Evolutionary conservation across 768 basidiomycete genomes (phyloP), one percentile per base, ranked within the genome.

Genomic region (Suillus fuscotomentosus): DNA sequence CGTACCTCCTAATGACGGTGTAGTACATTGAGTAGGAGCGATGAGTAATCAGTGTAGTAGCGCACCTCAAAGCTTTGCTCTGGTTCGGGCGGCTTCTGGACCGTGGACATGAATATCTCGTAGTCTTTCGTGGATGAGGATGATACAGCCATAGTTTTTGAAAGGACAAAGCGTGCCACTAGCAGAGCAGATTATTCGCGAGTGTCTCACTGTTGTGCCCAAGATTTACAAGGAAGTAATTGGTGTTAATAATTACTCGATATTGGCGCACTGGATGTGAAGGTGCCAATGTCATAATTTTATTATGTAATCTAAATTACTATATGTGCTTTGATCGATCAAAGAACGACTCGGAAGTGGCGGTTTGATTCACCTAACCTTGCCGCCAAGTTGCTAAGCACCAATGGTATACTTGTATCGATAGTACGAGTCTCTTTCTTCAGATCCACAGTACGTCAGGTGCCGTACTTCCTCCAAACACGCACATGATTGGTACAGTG

Each of bases 1-100:
- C 88, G 83, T 31, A 80, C 73, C 77, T 89, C 88, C 88, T 89
- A 66, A 43, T 34, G 13, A 50, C 0, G 11, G 48, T 55, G n/a
- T 56, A 60, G 11, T 3, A 27, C 39, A 11, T 24, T 47, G 24
- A 27, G 42, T 5, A 3, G n/a, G 7, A 2, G 22, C 55, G 17
- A 43, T 11, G 13, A 7, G 2, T 24, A 2, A 61, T 17, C 7
- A 0, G 3, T 11, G 39, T 27, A 1, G n/a, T 31, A 42, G 54
- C 68, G 43, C 10, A 76, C 74, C 73, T 75, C 75, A 70, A 75
- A 75, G 20, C 73, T 70, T 24, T 60, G 54, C 36, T 74, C 73
- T 2, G 62, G 63, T 27, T 60, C 57, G 36, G 61, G 62, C 2
- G 51, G 39, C 56, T 57, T 57, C 39, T 57, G 56, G 56, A 57